phyloP scores from a whole-genome alignment of 257 asterid species.

The Mitragyna speciosa region DNA sequence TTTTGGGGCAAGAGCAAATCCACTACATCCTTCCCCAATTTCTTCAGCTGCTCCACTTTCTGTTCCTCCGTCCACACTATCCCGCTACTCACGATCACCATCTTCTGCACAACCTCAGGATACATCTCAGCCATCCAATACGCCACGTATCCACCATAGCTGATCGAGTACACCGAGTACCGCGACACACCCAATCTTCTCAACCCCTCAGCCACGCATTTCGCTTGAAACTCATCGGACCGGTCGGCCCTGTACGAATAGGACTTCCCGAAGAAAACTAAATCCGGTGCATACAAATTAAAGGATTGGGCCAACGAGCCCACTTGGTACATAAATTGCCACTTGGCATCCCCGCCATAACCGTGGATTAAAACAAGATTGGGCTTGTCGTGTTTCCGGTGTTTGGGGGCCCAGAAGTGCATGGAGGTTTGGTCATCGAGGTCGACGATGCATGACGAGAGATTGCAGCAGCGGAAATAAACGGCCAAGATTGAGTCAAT shows the following conservation, averaged over 20 bases:
- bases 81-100: constrained; percentile 70
- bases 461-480: constrained; percentile 54
- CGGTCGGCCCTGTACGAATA: constrained; percentile 41
- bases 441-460: constrained; percentile 47
- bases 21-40: constrained; percentile 38
- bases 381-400: constrained; percentile 48
- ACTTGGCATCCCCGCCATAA: constrained; percentile 59
- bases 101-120: constrained; percentile 57
- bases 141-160: constrained; percentile 66
- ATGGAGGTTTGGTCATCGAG: constrained; percentile 59
- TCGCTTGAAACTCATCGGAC: constrained; percentile 55
- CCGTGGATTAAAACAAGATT: constrained; percentile 64
- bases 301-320: constrained; percentile 36
- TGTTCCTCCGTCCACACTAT: constrained; percentile 47
- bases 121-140: constrained; percentile 57
- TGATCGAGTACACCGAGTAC: constrained; percentile 56
- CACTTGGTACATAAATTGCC: constrained; percentile 57
- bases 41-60: constrained; percentile 43
- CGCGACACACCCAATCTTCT: constrained; percentile 50
- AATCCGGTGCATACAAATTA: constrained; percentile 66
- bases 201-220: constrained; percentile 52
- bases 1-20: constrained; percentile 54
- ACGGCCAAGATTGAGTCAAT: constrained; percentile 47
- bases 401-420: constrained; percentile 58
- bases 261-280: constrained; percentile 65